Evolutionary conservation across 352 stramenopile species (phyloP).

Genomic region (Phytophthora europaea): DNA sequence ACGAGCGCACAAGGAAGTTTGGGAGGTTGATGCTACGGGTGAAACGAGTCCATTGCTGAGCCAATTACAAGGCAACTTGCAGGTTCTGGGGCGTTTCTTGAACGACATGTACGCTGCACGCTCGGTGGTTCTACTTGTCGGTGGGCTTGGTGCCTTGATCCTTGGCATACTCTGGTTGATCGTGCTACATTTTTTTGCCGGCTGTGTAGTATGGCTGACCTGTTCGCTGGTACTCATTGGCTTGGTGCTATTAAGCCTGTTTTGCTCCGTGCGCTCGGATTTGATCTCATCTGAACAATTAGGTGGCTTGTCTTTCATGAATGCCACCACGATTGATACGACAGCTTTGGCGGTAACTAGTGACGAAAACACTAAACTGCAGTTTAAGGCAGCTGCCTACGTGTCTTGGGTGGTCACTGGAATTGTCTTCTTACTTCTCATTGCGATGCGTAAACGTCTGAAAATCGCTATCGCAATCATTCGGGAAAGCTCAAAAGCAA

Average conservation of each 20-base stretch:
- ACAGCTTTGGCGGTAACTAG: constrained; percentile 31
- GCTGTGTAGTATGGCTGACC: constrained; percentile 84
- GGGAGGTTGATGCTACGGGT: constrained; percentile 60
- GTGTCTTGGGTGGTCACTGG: constrained; percentile 61
- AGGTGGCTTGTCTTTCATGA: constrained; percentile 54
- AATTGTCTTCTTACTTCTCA: constrained; percentile 63
- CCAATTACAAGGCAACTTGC: constrained; percentile 71
- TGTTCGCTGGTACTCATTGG: constrained; percentile 70
- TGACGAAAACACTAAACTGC: constrained; percentile 49
- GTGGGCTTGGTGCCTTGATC: constrained; percentile 58
- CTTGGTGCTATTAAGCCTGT: constrained; percentile 79
- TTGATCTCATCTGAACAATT: constrained; percentile 59
- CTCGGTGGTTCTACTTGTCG: constrained; percentile 64
- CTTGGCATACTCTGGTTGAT: constrained; percentile 80
- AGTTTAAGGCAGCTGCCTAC: constrained; percentile 80
- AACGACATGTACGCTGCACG: constrained; percentile 80
- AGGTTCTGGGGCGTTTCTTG: constrained; percentile 74
- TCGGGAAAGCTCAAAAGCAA: constrained; percentile 71
- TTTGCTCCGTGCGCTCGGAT: constrained; percentile 76
- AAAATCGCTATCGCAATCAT: constrained; percentile 80
- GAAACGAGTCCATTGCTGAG: constrained; percentile 68
- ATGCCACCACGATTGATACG: constrained; percentile 45
- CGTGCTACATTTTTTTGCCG: constrained; percentile 82
- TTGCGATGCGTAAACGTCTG: constrained; percentile 77
- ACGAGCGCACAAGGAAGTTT: constrained; percentile 73